phyloP scores from a whole-genome alignment of 805 yeast species.

The Diddensiella caesifluorescens region DNA sequence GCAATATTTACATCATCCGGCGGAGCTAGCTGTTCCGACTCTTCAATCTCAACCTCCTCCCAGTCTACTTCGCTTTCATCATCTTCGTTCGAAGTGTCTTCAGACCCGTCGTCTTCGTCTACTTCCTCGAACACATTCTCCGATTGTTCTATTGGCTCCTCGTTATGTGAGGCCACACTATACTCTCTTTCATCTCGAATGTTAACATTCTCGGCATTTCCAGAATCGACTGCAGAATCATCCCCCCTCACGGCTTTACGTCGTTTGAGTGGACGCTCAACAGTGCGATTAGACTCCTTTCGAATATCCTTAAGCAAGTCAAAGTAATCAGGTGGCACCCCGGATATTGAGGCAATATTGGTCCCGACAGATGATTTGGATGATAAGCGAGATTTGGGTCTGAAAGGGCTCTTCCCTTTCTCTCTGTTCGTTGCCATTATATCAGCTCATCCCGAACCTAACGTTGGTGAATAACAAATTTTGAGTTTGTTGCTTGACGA shows the following conservation, averaged over 20 bases:
- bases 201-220: constrained; percentile 1
- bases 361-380: too few relatives aligned
- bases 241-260: constrained; percentile 8
- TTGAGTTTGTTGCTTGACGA: too few relatives aligned
- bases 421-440: too few relatives aligned
- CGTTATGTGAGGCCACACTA: background rate
- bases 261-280: constrained; percentile 11
- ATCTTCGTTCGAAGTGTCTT: constrained; percentile 18
- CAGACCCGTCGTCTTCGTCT: constrained; percentile 21
- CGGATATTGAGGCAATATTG: too few relatives aligned
- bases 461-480: too few relatives aligned
- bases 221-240: constrained; percentile 7
- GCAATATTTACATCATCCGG: constrained; percentile 2
- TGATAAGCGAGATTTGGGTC: too few relatives aligned
- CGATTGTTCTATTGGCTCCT: constrained; percentile 6
- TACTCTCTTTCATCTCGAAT: too few relatives aligned
- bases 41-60: constrained; percentile 36
- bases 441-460: too few relatives aligned
- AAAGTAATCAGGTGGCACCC: constrained; percentile 14
- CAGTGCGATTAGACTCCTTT: constrained; percentile 9
- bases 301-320: constrained; percentile 17
- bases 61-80: constrained; percentile 34
- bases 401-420: too few relatives aligned
- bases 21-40: background rate
- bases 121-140: constrained; percentile 22